Evolutionary conservation across 1,139 yeast genomes (phyloP).

Genomic region (Trichomonascaceae sp.): DNA sequence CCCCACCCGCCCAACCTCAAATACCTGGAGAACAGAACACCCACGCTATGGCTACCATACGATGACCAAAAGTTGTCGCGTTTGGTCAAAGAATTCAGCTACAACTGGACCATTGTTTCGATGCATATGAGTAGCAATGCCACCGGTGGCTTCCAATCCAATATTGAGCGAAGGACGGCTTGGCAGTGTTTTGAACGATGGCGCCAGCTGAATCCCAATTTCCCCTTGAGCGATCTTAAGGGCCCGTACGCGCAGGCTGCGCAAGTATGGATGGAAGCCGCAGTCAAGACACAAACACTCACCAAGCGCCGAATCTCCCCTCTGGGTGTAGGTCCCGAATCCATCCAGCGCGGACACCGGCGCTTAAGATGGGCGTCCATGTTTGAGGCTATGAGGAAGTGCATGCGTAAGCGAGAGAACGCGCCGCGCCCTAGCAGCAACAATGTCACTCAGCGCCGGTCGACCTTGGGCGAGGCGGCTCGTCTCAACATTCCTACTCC

Average conservation of each 20-base stretch:
- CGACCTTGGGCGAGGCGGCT: conserved; percentile 19
- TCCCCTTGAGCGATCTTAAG: conserved; percentile 73
- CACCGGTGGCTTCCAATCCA: conserved; percentile 61
- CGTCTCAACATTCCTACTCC: conserved; percentile 49
- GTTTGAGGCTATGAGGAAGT: conserved; percentile 89
- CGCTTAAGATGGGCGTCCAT: conserved; percentile 89
- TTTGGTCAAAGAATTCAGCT: conserved; percentile 74
- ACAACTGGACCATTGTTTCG: conserved; percentile 88
- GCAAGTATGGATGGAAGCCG: conserved; percentile 84
- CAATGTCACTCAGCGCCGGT: conserved; percentile 16
- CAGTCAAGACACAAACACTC: conserved; percentile 76
- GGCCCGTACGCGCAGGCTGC: conserved; percentile 80
- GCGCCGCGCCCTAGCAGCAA: conserved; percentile 37
- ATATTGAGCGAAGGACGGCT: conserved; percentile 88
- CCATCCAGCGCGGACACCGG: conserved; percentile 85
- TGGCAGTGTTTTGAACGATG: conserved; percentile 98
- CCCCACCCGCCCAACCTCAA: conserved; percentile 81
- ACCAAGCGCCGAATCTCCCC: conserved; percentile 84
- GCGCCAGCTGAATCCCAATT: conserved; percentile 80
- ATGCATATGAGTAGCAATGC: conserved; percentile 60
- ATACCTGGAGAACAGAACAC: conserved; percentile 69
- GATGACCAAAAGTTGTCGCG: conserved; percentile 75
- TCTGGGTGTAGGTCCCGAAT: conserved; percentile 79
- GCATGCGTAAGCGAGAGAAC: conserved; percentile 77
- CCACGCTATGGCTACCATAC: conserved; percentile 91